A percentile compares a stretch with the other conserved stretches of the same genome.
Conservation (phyloP, 768 basidiomycete species). For the Phanerochaete carnosa region DNA sequence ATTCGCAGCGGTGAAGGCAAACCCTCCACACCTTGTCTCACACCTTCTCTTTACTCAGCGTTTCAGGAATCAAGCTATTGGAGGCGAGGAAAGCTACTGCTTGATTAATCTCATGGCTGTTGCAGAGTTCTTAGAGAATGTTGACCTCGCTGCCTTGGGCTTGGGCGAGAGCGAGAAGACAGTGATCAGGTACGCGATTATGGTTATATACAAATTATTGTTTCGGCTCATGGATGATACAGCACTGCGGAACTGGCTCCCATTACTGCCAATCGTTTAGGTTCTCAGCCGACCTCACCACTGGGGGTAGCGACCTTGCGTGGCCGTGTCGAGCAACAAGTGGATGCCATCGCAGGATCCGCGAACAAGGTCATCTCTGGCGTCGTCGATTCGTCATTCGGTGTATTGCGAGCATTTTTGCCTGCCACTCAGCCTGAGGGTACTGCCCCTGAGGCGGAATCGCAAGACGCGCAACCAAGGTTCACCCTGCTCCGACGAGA, state of each 20-base stretch:
- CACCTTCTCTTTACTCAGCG: conserved; percentile 64
- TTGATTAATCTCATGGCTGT: conserved; percentile 94
- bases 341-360: conserved; percentile 76
- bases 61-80: conserved; percentile 50
- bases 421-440: conserved; percentile 37
- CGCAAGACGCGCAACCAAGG: conserved; percentile 39
- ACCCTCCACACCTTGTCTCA: conserved; percentile 78
- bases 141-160: conserved; percentile 73
- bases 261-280: conserved; percentile 64
- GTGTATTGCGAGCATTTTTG: conserved; percentile 77
- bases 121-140: conserved; percentile 93
- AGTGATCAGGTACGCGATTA: conserved; percentile 48
- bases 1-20: conserved; percentile 89
- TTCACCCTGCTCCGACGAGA: conserved; percentile 73
- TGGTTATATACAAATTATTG: background rate
- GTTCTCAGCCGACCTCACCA: conserved; percentile 39
- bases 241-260: conserved; percentile 81
- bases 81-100: conserved; percentile 90
- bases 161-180: conserved; percentile 57
- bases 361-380: conserved; percentile 77
- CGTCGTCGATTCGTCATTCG: conserved; percentile 89
- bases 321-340: conserved; percentile 74
- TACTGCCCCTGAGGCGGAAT: conserved; percentile 19
- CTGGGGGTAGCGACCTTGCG: conserved; percentile 58
- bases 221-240: conserved; percentile 3